Evolutionary conservation across 192 early-diverging fungal species (phyloP), one percentile per base, ranked within the genome.

Genomic region (Fimicolochytrium jonesii): DNA sequence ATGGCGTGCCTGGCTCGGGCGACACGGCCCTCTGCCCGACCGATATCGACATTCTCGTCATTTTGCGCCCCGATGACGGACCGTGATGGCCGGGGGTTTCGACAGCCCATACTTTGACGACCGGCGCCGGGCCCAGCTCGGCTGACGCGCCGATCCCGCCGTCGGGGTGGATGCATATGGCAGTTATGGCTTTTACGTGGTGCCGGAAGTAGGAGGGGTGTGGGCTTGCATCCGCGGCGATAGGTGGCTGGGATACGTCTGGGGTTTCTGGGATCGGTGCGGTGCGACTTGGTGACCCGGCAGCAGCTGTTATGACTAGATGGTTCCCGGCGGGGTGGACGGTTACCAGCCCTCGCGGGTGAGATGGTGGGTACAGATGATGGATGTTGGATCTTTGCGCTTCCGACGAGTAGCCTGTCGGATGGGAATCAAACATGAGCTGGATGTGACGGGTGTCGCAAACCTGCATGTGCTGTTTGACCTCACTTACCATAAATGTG

Each of bases 401-500:
- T 4, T 32, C 10, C 18, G 32, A 25, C 5, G 64, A 66, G 42
- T 66, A 56, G n/a, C 64, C 55, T 66, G n/a, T n/a, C n/a, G n/a
- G n/a, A n/a, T n/a, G n/a, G n/a, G n/a, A 48, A 4, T 9, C 44
- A 15, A 33, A 13, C 10, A 25, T 46, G 3, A 32, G 46, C 44
- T 63, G 34, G 25, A 17, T n/a, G 20, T 0, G 10, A 47, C 36
- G 32, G 34, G 22, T 25, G 11, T 63, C 11, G 32, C 13, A 23
- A 23, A 43, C 11, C n/a, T n/a, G n/a, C n/a, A n/a, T n/a, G 39
- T 29, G 36, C 13, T 25, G 20, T n/a, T 17, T 5, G 36, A 2
- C 11, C n/a, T 10, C 15, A 18, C 50, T n/a, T 48, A 66, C 64
- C 64, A 48, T 58, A 66, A n/a, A 66, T 26, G 43, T 66, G 64